Conservation (phyloP, 2,329 filamentous ascomycete species). For the Aspergillus vadensis region DNA sequence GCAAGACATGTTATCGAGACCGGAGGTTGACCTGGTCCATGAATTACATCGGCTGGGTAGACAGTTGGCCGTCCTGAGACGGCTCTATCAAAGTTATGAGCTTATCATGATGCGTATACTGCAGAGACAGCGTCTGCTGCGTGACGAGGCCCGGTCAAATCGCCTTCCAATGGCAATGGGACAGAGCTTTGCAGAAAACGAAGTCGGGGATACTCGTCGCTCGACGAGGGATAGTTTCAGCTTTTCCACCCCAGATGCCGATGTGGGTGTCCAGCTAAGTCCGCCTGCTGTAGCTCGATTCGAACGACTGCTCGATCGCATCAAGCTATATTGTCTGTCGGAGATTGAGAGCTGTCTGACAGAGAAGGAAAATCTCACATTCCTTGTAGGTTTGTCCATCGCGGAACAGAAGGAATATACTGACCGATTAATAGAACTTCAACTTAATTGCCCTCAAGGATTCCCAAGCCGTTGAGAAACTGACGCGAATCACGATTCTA, state of each 20-base stretch:
- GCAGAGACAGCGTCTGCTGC: conserved; percentile 49
- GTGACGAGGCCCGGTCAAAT: conserved; percentile 36
- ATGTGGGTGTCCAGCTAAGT: conserved; percentile 46
- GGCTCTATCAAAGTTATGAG: conserved; percentile 64
- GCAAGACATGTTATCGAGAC: conserved; percentile 57
- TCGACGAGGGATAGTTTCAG: conserved; percentile 29
- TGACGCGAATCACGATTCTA: conserved; percentile 71
- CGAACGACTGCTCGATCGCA: conserved; percentile 61
- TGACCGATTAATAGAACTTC: conserved; percentile 61
- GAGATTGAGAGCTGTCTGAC: conserved; percentile 66
- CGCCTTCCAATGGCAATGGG: conserved; percentile 23
- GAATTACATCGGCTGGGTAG: conserved; percentile 62
- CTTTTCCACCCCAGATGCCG: conserved; percentile 23
- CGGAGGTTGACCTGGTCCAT: conserved; percentile 49
- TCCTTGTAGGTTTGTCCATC: conserved; percentile 55
- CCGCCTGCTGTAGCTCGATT: conserved; percentile 60
- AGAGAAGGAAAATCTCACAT: conserved; percentile 70
- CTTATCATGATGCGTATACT: conserved; percentile 64
- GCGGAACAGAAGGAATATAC: not conserved
- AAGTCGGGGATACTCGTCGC: conserved; percentile 45
- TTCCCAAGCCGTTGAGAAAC: conserved; percentile 68
- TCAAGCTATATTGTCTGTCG: conserved; percentile 62
- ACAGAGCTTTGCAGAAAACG: conserved; percentile 29
- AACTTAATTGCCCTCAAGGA: conserved; percentile 76
- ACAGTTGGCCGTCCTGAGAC: conserved; percentile 62